phyloP scores from a whole-genome alignment of 345 rosid species.

The Eutrema heterophyllum region DNA sequence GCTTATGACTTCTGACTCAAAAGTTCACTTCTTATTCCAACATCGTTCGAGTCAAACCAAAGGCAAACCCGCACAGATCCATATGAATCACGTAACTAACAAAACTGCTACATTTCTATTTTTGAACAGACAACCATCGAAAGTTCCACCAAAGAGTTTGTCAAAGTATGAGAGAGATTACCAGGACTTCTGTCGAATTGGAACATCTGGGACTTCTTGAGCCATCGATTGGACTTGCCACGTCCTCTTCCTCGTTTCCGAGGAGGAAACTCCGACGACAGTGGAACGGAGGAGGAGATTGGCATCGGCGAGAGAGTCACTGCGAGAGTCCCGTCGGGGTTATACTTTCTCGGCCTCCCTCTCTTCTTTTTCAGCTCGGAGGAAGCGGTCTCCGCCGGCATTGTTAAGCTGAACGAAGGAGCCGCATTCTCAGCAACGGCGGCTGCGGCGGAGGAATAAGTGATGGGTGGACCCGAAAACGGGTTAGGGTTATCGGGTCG shows the following conservation, averaged over 20 bases:
- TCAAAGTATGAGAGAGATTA: neutral
- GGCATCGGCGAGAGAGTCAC: slow-evolving; percentile 84
- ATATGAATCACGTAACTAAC: slow-evolving; percentile 4
- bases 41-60: slow-evolving; percentile 9
- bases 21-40: neutral
- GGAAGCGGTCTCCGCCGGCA: slow-evolving; percentile 30
- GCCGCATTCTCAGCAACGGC: slow-evolving; percentile 15
- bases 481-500: slow-evolving; percentile 43
- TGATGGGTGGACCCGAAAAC: slow-evolving; percentile 28
- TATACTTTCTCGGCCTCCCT: slow-evolving; percentile 87
- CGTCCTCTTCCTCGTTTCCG: slow-evolving; percentile 68
- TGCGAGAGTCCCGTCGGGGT: slow-evolving; percentile 57
- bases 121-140: neutral
- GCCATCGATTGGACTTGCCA: slow-evolving; percentile 40
- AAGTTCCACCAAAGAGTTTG: neutral
- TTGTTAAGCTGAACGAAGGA: slow-evolving; percentile 30
- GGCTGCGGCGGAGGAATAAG: slow-evolving; percentile 6
- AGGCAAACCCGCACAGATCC: slow-evolving; percentile 8
- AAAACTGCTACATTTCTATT: neutral
- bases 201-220: slow-evolving; percentile 54
- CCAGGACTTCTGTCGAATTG: slow-evolving; percentile 64
- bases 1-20: slow-evolving; percentile 11
- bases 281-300: slow-evolving; percentile 79
- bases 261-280: slow-evolving; percentile 47
- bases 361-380: slow-evolving; percentile 72